Evolutionary conservation across 2,329 filamentous ascomycete species (phyloP).

Genomic region (Trichoderma sp.): DNA sequence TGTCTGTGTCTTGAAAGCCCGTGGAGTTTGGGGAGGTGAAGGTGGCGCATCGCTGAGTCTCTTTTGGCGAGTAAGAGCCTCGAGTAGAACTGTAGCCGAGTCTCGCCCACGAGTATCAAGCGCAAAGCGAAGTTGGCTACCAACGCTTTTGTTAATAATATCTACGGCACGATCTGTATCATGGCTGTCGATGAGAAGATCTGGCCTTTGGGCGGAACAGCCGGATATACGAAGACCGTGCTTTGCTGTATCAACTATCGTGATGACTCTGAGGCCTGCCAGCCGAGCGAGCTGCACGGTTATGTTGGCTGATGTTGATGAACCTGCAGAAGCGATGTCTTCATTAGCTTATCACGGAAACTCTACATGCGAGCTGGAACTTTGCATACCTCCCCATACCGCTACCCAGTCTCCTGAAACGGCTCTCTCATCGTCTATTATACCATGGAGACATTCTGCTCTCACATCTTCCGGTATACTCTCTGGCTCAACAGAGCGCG

Average conservation of each 20-base stretch:
- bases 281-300: slow-evolving; percentile 70
- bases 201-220: slow-evolving; percentile 51
- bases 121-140: slow-evolving; percentile 64
- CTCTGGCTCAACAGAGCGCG: slow-evolving; percentile 51
- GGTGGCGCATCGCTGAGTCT: slow-evolving; percentile 35
- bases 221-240: slow-evolving; percentile 63
- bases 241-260: slow-evolving; percentile 67
- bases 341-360: not conserved
- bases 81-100: slow-evolving; percentile 61
- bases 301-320: slow-evolving; percentile 70
- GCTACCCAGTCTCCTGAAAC: slow-evolving; percentile 69
- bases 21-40: slow-evolving; percentile 47
- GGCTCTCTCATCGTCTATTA: slow-evolving; percentile 57
- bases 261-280: slow-evolving; percentile 66
- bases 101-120: slow-evolving; percentile 71
- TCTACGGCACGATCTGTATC: slow-evolving; percentile 67
- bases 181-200: slow-evolving; percentile 68
- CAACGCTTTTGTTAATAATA: slow-evolving; percentile 64
- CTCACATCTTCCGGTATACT: slow-evolving; percentile 63
- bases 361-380: fast-evolving
- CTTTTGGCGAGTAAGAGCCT: slow-evolving; percentile 49
- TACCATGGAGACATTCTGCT: slow-evolving; percentile 63
- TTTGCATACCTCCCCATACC: slow-evolving; percentile 68
- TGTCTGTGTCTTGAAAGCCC: slow-evolving; percentile 32
- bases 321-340: slow-evolving; percentile 46